phyloP scores from a whole-genome alignment of 306 rosid genomes.

The Lathyrus oleraceus region DNA sequence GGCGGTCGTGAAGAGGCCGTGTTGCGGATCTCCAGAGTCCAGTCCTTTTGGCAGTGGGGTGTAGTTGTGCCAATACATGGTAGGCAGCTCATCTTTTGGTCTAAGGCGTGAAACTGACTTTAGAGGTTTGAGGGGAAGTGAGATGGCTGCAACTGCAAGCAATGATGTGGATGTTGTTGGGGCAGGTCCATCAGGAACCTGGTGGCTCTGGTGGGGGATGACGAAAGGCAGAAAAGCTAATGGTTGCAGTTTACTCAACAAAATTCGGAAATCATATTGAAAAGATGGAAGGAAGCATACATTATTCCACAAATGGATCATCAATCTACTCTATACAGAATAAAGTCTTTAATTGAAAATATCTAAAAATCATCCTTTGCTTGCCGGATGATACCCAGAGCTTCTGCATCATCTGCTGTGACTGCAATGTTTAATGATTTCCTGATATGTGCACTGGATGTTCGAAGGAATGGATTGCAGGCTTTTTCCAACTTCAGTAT shows the following conservation, averaged over 20 bases:
- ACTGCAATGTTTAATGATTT: conserved; percentile 50
- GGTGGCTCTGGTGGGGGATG: background rate
- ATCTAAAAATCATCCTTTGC: conserved; percentile 74
- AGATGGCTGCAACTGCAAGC: background rate
- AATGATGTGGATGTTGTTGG: background rate
- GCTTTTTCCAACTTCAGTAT: conserved; percentile 70
- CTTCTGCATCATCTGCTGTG: conserved; percentile 70
- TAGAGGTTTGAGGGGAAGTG: background rate
- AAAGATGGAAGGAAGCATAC: conserved; percentile 20
- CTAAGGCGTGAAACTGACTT: background rate
- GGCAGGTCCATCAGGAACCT: background rate
- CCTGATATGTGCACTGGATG: conserved; percentile 62
- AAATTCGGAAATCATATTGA: conserved; percentile 21
- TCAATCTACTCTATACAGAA: conserved; percentile 39
- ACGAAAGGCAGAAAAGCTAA: background rate
- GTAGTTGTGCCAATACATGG: too few species aligned
- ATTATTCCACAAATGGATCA: conserved; percentile 23
- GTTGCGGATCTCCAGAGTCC: background rate
- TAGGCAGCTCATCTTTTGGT: background rate
- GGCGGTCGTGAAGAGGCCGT: background rate
- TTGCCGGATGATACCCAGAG: conserved; percentile 66
- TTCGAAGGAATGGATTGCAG: conserved; percentile 88
- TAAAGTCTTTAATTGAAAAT: conserved; percentile 7
- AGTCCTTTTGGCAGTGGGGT: background rate
- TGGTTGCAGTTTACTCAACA: conserved; percentile 3